A percentile compares a stretch with the other conserved stretches of the same genome.
Evolutionary conservation across 2,329 filamentous ascomycete species (phyloP).

Genomic region (Penicillium sp.): DNA sequence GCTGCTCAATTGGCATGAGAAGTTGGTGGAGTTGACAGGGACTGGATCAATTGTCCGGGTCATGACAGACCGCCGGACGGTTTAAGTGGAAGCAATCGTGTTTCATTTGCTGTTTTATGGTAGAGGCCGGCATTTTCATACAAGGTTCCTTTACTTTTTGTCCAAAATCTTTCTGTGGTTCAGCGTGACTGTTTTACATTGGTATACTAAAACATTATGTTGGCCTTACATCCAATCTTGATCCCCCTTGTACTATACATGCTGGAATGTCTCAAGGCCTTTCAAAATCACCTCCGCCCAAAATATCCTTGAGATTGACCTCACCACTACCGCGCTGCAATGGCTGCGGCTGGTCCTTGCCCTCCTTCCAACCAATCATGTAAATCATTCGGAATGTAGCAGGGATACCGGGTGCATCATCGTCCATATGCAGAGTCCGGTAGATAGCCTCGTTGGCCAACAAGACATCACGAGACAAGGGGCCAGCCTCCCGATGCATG

Average conservation of each 20-base stretch:
- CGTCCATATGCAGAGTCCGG: conserved; percentile 78
- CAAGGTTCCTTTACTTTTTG: conserved; percentile 7
- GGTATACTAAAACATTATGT: conserved; percentile 25
- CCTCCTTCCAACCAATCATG: conserved; percentile 98
- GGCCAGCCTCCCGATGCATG: conserved; percentile 76
- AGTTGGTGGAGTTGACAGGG: conserved; percentile 91
- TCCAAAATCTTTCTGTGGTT: conserved; percentile 13
- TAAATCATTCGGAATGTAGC: conserved; percentile 95
- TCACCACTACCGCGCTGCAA: conserved; percentile 81
- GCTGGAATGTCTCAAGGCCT: conserved; percentile 14
- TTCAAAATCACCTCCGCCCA: conserved; percentile 50
- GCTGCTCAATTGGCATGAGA: conserved; percentile 96
- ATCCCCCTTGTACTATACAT: not conserved
- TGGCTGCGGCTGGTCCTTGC: conserved; percentile 74
- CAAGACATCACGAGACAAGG: conserved; percentile 77
- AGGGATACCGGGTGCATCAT: conserved; percentile 65
- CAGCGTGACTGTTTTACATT: conserved; percentile 27
- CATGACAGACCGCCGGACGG: conserved; percentile 94
- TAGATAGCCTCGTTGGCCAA: conserved; percentile 89
- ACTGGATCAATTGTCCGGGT: conserved; percentile 89
- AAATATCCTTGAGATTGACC: conserved; percentile 82
- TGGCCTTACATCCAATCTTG: conserved; percentile 4
- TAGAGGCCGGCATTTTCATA: conserved; percentile 24
- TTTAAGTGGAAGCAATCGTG: conserved; percentile 48
- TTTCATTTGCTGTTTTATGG: conserved; percentile 15